These are phyloP conservation scores for Solanum hybrid DNA, from an alignment of 305 asterid species.

Conservation along the genomic window DNA sequence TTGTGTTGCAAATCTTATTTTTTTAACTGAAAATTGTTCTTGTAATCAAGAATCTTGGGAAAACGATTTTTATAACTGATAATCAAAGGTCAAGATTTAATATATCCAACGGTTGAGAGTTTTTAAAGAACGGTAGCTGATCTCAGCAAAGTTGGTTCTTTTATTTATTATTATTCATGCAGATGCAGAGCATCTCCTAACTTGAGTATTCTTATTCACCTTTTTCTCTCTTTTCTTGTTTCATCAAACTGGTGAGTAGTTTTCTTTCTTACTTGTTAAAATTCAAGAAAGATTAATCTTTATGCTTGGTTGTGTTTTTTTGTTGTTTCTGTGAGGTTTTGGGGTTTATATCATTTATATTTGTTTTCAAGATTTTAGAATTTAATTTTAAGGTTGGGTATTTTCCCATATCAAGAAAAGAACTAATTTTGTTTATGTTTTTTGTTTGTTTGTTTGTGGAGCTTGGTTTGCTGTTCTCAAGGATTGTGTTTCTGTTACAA, in stretches of 20 bases:
- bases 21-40: slow-evolving; percentile 1
- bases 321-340: neutral
- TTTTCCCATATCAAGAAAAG: neutral
- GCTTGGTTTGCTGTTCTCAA: neutral
- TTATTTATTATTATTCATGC: too few relatives aligned
- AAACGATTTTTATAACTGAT: slow-evolving; percentile 15
- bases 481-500: neutral
- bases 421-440: neutral
- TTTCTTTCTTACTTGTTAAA: neutral
- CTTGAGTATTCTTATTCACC: neutral
- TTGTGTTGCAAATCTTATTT: neutral
- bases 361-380: neutral
- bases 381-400: neutral
- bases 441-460: neutral
- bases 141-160: slow-evolving; percentile 1
- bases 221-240: neutral
- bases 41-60: slow-evolving; percentile 32
- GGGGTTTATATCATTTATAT: neutral
- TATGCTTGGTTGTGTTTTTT: neutral
- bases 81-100: slow-evolving; percentile 25
- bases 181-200: neutral
- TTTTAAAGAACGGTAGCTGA: slow-evolving; percentile 10
- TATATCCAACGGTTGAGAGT: slow-evolving; percentile 27
- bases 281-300: neutral
- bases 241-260: slow-evolving; percentile 28